phyloP scores from a whole-genome alignment of 106 monocot genomes.

The Apostasia ramifera region DNA sequence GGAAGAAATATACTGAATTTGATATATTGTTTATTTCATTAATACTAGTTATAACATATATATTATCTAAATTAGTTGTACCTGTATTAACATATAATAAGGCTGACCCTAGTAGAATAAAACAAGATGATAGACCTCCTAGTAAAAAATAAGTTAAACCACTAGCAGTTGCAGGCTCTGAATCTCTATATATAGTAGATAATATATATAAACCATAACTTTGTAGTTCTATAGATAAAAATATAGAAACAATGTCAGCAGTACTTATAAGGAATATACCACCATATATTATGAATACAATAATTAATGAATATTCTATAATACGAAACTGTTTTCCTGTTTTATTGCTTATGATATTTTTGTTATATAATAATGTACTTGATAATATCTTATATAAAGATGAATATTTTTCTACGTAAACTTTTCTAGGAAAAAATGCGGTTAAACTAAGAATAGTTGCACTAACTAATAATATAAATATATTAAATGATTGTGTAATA shows the following conservation, averaged over 20 bases:
- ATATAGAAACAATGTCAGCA: conserved; percentile 1
- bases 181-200: conserved; percentile 5
- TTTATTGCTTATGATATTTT: neutral
- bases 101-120: neutral
- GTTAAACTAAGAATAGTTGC: neutral
- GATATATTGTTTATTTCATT: neutral
- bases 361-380: neutral
- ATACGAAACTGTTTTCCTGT: conserved; percentile 1
- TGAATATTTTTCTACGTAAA: neutral
- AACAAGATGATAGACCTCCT: conserved; percentile 6
- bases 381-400: neutral
- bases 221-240: conserved; percentile 1
- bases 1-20: neutral
- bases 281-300: neutral
- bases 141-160: conserved; percentile 9
- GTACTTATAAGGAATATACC: conserved; percentile 5
- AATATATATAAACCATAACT: conserved; percentile 8
- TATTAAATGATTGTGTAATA: conserved; percentile 4
- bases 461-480: conserved; percentile 5
- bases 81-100: conserved; percentile 8
- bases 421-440: conserved; percentile 5
- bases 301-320: conserved; percentile 9
- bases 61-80: conserved; percentile 5
- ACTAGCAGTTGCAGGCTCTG: conserved; percentile 1
- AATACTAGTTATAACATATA: neutral